Conservation (phyloP, 345 rosid genomes). For the Salix koriyanagi region DNA sequence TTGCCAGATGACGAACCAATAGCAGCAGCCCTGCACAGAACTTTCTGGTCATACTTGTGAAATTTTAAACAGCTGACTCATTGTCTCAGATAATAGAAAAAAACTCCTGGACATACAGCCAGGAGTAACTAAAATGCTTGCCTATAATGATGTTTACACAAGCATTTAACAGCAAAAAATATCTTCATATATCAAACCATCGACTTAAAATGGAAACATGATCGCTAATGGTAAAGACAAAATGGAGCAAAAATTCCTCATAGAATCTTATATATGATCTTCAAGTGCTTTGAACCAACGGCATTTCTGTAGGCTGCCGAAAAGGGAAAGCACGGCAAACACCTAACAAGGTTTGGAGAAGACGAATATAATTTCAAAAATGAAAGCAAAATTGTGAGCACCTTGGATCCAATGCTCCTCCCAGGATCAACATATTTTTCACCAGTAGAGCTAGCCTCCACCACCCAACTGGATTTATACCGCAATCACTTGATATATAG, state of each 20-base stretch:
- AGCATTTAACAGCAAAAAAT: not conserved
- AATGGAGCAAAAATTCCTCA: not conserved
- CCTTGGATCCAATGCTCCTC: slow-evolving; percentile 65
- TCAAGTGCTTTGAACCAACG: slow-evolving; percentile 10
- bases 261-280: not conserved
- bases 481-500: slow-evolving; percentile 27
- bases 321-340: not conserved
- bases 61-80: not conserved
- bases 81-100: not conserved
- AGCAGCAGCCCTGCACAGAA: slow-evolving; percentile 54
- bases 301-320: slow-evolving; percentile 1
- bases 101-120: not conserved
- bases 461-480: slow-evolving; percentile 27
- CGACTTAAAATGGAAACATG: not conserved
- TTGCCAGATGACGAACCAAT: slow-evolving; percentile 43
- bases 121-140: not conserved
- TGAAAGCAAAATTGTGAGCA: slow-evolving; percentile 22
- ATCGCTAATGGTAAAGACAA: not conserved
- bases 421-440: slow-evolving; percentile 53
- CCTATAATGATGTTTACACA: not conserved
- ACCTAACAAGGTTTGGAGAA: not conserved
- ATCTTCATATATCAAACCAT: too few species aligned
- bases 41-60: slow-evolving; percentile 8
- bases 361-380: not conserved
- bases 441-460: slow-evolving; percentile 82